Evolutionary conservation across 345 rosid genomes (phyloP), one percentile per base, ranked within the genome.

Genomic region (Erysimum cheiranthoides): DNA sequence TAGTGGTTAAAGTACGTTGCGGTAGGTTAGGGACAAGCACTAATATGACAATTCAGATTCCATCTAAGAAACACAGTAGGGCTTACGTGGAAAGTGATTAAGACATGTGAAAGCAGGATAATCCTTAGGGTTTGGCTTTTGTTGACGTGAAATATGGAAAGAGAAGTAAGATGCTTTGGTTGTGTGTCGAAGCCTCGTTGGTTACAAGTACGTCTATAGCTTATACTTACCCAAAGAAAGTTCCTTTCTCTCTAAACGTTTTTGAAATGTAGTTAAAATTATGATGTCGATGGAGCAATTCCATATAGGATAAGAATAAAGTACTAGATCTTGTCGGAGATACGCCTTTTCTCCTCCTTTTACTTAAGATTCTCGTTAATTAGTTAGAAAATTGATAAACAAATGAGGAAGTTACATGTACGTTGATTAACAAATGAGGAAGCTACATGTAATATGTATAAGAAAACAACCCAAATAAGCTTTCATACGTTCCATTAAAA

Each of bases 151-250:
- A 71, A 65, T 54, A 58, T 61, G 66, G 71, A 71, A 58, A 77
- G 39, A 65, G 52, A 64, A 71, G 28, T 64, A 47, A 65, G 66
- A 71, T 64, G 31, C 9, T 35, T 8, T 49, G 57, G 34, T 5
- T 36, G 80, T 68, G 40, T 76, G 80, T 76, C 75, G 70, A 69
- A 45, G 39, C 51, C 80, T 76, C 59, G 74, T 76, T 76, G 71
- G 75, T 45, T 62, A 60, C 39, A 38, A 27, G 36, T 70, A 43
- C 68, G 61, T 30, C 25, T 75, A 50, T 30, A 14, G 38, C 73
- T 66, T 67, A 57, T 16, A 42, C 17, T 49, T 10, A 39, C 40
- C 54, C 61, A 12, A 67, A 49, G 73, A 59, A 74, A 75, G 61
- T 75, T 59, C 61, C 12, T 75, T 59, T 59, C 27, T 28, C 61